Conservation (phyloP, 176 grass and related monocot species). For the Musa acuminata region DNA sequence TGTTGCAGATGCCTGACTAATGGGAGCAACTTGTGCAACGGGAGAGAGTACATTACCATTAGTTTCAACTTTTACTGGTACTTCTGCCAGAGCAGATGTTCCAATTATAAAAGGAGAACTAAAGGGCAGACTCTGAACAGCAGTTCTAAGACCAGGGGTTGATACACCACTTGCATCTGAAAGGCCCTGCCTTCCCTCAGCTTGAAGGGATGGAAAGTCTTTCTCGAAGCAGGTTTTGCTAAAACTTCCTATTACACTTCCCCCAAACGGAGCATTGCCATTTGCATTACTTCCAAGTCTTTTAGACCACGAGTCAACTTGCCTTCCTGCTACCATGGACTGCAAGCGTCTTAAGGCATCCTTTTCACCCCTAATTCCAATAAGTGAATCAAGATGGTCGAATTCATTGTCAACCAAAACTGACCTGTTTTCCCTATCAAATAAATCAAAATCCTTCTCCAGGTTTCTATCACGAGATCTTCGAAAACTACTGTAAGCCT, state of each 20-base stretch:
- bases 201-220: constrained; percentile 36
- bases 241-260: constrained; percentile 6
- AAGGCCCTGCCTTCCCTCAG: constrained; percentile 12
- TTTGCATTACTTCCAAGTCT: constrained; percentile 13
- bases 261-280: constrained; percentile 18
- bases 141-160: constrained; percentile 28
- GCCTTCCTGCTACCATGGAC: constrained; percentile 27
- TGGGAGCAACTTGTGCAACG: not conserved
- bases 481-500: constrained; percentile 41
- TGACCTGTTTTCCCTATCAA: constrained; percentile 22
- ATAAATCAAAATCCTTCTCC: constrained; percentile 26
- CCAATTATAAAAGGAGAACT: constrained; percentile 12
- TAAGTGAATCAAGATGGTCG: constrained; percentile 15
- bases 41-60: constrained; percentile 1
- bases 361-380: not conserved
- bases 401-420: constrained; percentile 18
- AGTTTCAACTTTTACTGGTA: constrained; percentile 17
- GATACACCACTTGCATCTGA: constrained; percentile 20
- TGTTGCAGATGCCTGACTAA: constrained; percentile 7
- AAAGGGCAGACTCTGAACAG: constrained; percentile 27
- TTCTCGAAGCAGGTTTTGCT: constrained; percentile 31
- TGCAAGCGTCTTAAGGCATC: constrained; percentile 30
- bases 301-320: constrained; percentile 26
- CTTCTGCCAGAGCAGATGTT: constrained; percentile 33
- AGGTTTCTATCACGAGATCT: constrained; percentile 28